These are phyloP conservation scores for Alternaria novae-zelandiae DNA, from an alignment of 2,329 filamentous ascomycete species.

Conservation along the genomic window DNA sequence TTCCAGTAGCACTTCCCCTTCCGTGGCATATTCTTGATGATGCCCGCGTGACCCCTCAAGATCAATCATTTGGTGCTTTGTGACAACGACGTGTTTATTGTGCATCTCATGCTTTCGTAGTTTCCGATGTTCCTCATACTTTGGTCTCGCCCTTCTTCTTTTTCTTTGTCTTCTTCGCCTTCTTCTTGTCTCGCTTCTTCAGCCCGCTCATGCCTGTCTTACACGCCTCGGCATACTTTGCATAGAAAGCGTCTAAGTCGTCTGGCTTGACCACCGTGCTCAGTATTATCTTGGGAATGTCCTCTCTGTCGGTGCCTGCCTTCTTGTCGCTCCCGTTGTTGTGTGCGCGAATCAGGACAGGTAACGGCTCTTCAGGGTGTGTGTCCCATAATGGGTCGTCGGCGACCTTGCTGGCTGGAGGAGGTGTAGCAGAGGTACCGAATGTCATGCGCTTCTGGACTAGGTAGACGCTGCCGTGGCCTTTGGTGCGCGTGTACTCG, in stretches of 20 bases:
- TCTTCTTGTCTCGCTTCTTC: constrained; percentile 92
- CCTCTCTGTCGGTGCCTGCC: constrained; percentile 39
- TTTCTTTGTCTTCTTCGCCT: constrained; percentile 78
- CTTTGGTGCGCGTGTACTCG: constrained; percentile 68
- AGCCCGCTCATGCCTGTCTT: constrained; percentile 86
- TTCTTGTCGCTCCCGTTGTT: constrained; percentile 71
- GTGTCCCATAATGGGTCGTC: constrained; percentile 67
- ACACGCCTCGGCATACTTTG: constrained; percentile 86
- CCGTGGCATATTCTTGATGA: neutral
- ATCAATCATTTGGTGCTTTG: neutral
- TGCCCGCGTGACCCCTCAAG: neutral
- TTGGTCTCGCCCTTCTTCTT: constrained; percentile 61
- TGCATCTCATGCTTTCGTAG: neutral
- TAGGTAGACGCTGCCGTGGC: constrained; percentile 76
- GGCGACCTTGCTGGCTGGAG: constrained; percentile 48
- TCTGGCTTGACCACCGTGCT: constrained; percentile 82
- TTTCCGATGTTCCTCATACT: constrained; percentile 11
- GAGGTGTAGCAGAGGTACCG: constrained; percentile 47
- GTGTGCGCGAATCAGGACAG: constrained; percentile 81
- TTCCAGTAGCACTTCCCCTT: neutral
- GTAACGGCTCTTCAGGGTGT: constrained; percentile 64
- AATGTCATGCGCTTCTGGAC: constrained; percentile 72
- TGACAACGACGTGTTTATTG: neutral
- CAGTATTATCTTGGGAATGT: constrained; percentile 72
- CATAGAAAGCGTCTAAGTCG: constrained; percentile 80